Base-by-base conservation (phyloP, 306 rosid species). In the Mimosa bimucronata region DNA sequence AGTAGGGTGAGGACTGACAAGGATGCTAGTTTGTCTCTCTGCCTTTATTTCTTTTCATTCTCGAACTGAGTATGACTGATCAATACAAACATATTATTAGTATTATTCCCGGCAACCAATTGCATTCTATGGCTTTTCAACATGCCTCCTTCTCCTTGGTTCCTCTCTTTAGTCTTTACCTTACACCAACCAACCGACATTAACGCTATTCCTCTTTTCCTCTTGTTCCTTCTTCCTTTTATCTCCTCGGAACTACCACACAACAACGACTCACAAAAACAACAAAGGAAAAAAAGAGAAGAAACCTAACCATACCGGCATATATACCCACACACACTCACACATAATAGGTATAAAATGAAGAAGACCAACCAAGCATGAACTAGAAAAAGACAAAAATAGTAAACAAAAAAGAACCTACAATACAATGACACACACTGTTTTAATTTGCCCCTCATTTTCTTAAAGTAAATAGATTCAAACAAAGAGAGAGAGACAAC, bases 71-170 rank as follows among this genome's bases (percentile, higher is more conserved):
- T 85, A 82, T 81, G 94, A 85, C 86, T 81, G 76, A 82, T 79
- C 79, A 73, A 67, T 73, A 16, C 18, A 40, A 1, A 52, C 25
- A 52, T n/a, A 18, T 18, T 50, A 50, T 53, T 53, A 38, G 9
- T 66, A 68, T 82, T 88, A 48, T 48, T 48, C 87, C 91, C 87
- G 94, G 97, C 94, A 88, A 89, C 86, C 85, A 87, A 75, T 80
- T 88, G 80, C 85, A 78, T 77, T 77, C 79, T 80, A 42, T 76
- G 87, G 86, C 93, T 89, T 92, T 91, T 85, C 61, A 77, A 84
- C 92, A 34, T 86, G 88, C 28, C 29, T 66, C 84, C 83, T 45
- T 15, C 50, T 40, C 50, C 16, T 10, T 86, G 86, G 91, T 90
- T 88, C 80, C 97, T 89, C 94, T 87, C 38, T 34, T 34, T 34